These are phyloP conservation scores for Eremothecium gossypii DNA, from an alignment of 1,139 yeast genomes.

Conservation along the genomic window DNA sequence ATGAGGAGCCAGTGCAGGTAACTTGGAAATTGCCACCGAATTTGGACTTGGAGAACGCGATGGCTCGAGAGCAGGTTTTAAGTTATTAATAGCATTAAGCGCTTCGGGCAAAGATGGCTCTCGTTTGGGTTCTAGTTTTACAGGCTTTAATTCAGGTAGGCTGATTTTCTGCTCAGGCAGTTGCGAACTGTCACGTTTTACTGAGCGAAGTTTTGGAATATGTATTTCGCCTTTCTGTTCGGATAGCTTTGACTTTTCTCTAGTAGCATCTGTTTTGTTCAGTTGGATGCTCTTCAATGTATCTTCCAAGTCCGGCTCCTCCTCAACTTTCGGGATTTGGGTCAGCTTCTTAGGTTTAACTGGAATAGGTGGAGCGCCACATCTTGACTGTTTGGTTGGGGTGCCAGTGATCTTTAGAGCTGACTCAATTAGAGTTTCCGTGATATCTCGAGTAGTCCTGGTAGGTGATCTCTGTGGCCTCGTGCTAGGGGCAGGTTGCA, in stretches of 20 bases:
- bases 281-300: slow-evolving; percentile 4
- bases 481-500: neutral
- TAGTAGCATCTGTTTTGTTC: slow-evolving; percentile 7
- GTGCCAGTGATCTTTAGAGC: slow-evolving; percentile 16
- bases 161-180: slow-evolving; percentile 4
- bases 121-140: slow-evolving; percentile 4
- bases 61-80: slow-evolving; percentile 4
- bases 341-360: slow-evolving; percentile 15
- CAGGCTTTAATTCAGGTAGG: slow-evolving; percentile 12
- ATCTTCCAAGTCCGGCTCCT: slow-evolving; percentile 8
- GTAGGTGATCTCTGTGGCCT: neutral
- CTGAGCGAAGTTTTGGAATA: slow-evolving; percentile 10
- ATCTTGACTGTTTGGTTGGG: neutral
- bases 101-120: slow-evolving; percentile 16
- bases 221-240: slow-evolving; percentile 3
- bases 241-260: neutral
- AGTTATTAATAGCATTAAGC: slow-evolving; percentile 6
- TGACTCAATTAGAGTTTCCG: slow-evolving; percentile 12
- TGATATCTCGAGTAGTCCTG: neutral
- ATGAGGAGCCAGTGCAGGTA: slow-evolving; percentile 6
- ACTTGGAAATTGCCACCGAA: slow-evolving; percentile 7
- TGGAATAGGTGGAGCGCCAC: slow-evolving; percentile 13
- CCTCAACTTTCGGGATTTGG: slow-evolving; percentile 6
- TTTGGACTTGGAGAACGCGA: neutral
- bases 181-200: slow-evolving; percentile 1